Evolutionary conservation across 495 filamentous ascomycete species (phyloP), one percentile per base, ranked within the genome.

Genomic region (Rhizodiscina lignyota): DNA sequence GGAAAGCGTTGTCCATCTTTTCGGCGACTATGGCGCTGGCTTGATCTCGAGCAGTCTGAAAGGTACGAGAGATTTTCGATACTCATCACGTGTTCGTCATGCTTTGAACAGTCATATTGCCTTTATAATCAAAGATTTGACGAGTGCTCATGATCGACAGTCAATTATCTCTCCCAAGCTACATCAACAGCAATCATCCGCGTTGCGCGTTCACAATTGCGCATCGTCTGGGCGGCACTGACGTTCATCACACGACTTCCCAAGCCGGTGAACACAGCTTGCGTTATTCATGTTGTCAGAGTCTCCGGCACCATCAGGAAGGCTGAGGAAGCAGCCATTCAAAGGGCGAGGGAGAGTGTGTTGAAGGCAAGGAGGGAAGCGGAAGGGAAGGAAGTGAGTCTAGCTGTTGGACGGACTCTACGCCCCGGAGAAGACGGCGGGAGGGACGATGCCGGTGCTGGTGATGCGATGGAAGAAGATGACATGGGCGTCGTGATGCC

Each of bases 271-370:
- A 58, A 65, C 29, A 58, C 55, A 36, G 63, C 69, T 0, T 86
- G 83, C 44, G 74, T 91, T 4, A 77, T 86, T 34, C 73, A 79
- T 32, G 86, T 96, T n/a, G 67, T 94, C 12, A 66, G 79, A 37
- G 83, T 94, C n/a, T 83, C 78, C 39, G 89, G 89, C 16, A 97
- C 91, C 6, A 91, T 97, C 46, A 72, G 72, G 40, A 94, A 92
- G 59, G 77, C 77, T 2, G 83, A 94, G 63, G 77, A 89, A 53
- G 85, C 87, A 53, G 83, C 78, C 23, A 76, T 94, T 48, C 65
- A 72, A 16, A 66, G 82, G 39, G 80, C 83, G 27, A 72, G 73
- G 44, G 61, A 64, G 33, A 70, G 5, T 8, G 33, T 35, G 33
- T 12, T 21, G 33, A 21, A 20, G 20, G 33, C 33, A 8, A 35